Base-by-base conservation (phyloP, 2,329 filamentous ascomycete species). In the Setomelanomma holmii region DNA sequence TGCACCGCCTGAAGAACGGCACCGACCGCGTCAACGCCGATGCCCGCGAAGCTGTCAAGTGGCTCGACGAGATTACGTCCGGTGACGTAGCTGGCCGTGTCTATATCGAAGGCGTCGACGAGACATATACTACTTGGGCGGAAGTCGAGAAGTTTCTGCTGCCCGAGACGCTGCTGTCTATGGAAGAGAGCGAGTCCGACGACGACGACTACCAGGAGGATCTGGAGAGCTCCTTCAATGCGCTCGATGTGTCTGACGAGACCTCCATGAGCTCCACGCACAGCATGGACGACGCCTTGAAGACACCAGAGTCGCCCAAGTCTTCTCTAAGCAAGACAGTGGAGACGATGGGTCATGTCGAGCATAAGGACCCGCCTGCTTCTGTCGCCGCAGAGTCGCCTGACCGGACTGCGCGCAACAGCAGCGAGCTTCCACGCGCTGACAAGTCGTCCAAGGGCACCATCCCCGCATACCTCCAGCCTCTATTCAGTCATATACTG, bases 31-130 rank as follows among this genome's bases (percentile, higher is more conserved):
- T 78, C 61, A 75, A 75, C 42, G 67, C 74, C 48, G 79, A 80
- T 53, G 77, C 79, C 45, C 75, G 74, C 55, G 79, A 81, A 56
- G 79, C 79, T 38, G 71, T 82, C 40, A 73, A 76, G 56, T 82
- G 80, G 80, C 75, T 82, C 41, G 80, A 82, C 60, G 76, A 80
- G 27, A 76, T 79, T 49, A 82, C 79, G n/a, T 78, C 76, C 34
- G 62, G 75, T 48, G 64, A 67, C 24, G 56, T 60, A 6, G 63
- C 64, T 36, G 63, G 66, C 51, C 64, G 66, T 20, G 77, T 81
- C 45, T 73, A 78, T 42, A 69, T 82, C 42, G 78, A 82, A 58
- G 80, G 78, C 41, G 76, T 71, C 36, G 78, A 79, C 34, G 78
- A 82, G 59, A 72, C 71, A 34, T 82, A 76, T 56, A 62, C 71